These are phyloP conservation scores for Botryosphaeria dothidea DNA, from an alignment of 2,329 filamentous ascomycete genomes.

Conservation along the genomic window DNA sequence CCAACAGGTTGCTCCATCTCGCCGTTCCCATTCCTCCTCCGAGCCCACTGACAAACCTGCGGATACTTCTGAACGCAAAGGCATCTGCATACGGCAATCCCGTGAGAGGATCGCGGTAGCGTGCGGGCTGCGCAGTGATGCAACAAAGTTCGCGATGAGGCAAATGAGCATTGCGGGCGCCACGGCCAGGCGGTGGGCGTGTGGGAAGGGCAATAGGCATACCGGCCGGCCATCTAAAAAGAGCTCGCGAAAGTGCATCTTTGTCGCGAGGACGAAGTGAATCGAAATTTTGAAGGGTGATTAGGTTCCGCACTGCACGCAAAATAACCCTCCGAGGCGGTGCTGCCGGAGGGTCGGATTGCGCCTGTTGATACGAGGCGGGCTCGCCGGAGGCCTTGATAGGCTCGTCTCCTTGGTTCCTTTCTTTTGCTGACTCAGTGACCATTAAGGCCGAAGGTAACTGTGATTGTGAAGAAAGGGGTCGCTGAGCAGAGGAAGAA, in stretches of 20 bases:
- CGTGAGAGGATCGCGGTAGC: conserved; percentile 82
- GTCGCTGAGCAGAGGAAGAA: conserved; percentile 17
- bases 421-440: conserved; percentile 52
- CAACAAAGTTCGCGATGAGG: conserved; percentile 62
- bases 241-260: conserved; percentile 20
- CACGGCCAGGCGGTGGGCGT: conserved; percentile 54
- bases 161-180: conserved; percentile 43
- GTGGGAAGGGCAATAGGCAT: conserved; percentile 29
- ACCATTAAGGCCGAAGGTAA: conserved; percentile 29
- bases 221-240: conserved; percentile 39
- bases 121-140: conserved; percentile 79
- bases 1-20: conserved; percentile 78
- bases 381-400: neutral
- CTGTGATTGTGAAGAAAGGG: conserved; percentile 7
- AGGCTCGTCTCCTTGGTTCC: conserved; percentile 50
- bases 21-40: conserved; percentile 67
- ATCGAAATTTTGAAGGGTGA: conserved; percentile 59
- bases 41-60: conserved; percentile 54
- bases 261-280: conserved; percentile 27
- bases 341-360: conserved; percentile 32
- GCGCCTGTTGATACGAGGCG: conserved; percentile 17
- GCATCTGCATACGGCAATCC: conserved; percentile 78
- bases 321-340: conserved; percentile 44
- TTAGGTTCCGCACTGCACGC: conserved; percentile 57
- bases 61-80: conserved; percentile 79